Conservation (phyloP, 495 filamentous ascomycete species). For the Penicillium manginii region DNA sequence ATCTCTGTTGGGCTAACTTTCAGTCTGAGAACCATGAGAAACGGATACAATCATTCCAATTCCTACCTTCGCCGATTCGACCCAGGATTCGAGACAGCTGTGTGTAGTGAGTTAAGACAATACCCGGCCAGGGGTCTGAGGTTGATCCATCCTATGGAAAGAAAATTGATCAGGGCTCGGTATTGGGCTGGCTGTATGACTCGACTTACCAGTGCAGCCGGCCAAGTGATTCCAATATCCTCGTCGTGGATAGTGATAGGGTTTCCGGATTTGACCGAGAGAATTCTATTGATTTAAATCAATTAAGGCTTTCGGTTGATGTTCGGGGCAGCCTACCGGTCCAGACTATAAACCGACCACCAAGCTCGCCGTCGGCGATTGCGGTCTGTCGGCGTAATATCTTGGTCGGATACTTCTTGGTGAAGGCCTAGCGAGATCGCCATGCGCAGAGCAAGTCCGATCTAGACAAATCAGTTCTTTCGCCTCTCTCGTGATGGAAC, state of each 20-base stretch:
- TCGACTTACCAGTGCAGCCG: constrained; percentile 31
- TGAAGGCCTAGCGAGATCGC: constrained; percentile 56
- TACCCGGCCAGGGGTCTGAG: constrained; percentile 44
- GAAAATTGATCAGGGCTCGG: constrained; percentile 8
- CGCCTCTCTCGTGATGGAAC: not conserved
- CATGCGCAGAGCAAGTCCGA: constrained; percentile 55
- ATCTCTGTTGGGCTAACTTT: constrained; percentile 30
- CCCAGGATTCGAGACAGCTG: constrained; percentile 50
- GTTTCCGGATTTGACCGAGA: constrained; percentile 54
- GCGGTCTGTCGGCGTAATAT: constrained; percentile 36
- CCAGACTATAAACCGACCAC: constrained; percentile 58
- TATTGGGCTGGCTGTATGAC: not conserved
- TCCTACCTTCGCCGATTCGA: constrained; percentile 41
- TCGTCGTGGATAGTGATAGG: constrained; percentile 54
- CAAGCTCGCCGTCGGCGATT: constrained; percentile 53
- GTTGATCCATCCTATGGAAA: constrained; percentile 27
- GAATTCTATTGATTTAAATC: constrained; percentile 27
- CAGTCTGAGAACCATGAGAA: not conserved
- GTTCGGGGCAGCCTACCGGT: constrained; percentile 29
- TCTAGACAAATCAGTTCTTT: constrained; percentile 25
- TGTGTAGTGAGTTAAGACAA: constrained; percentile 52
- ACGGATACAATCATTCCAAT: not conserved
- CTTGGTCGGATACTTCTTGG: constrained; percentile 45
- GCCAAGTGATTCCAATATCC: constrained; percentile 50
- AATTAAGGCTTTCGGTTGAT: not conserved